These are phyloP conservation scores for Diaporthe batatas DNA, from an alignment of 2,329 filamentous ascomycete genomes.

Conservation along the genomic window DNA sequence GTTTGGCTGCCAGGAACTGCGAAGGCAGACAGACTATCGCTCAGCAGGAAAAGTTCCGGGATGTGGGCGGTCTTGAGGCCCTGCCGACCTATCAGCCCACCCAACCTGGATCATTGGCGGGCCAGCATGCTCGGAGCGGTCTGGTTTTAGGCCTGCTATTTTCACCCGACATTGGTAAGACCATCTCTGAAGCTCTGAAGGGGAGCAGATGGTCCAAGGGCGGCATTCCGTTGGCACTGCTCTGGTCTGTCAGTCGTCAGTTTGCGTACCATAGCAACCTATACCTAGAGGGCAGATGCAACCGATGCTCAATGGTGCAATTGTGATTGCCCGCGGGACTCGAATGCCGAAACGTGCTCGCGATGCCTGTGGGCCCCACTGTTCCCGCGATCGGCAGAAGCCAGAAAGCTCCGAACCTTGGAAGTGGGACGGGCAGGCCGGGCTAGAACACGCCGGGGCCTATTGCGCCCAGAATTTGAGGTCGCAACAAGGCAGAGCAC, in stretches of 20 bases:
- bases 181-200: not conserved
- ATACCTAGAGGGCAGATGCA: too few relatives aligned
- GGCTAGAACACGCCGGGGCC: constrained; percentile 19
- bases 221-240: not conserved
- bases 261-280: not conserved
- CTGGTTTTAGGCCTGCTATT: not conserved
- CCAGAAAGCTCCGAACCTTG: constrained; percentile 30
- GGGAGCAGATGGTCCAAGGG: not conserved
- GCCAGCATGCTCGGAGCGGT: not conserved
- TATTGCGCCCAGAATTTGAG: not conserved
- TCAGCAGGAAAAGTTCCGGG: not conserved
- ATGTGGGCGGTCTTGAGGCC: not conserved
- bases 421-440: constrained; percentile 29
- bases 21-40: not conserved
- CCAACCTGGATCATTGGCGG: not conserved
- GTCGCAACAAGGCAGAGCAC: not conserved
- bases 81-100: not conserved
- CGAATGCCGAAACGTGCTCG: constrained; percentile 11
- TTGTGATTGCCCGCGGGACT: constrained; percentile 13
- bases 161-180: not conserved
- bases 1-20: not conserved
- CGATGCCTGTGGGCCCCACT: constrained; percentile 13
- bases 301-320: constrained; percentile 13
- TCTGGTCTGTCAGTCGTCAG: not conserved
- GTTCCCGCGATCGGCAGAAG: constrained; percentile 34